A percentile compares a stretch with the other conserved stretches of the same genome.
Conservation (phyloP, 768 basidiomycete species). For the Tricholoma matsutake region DNA sequence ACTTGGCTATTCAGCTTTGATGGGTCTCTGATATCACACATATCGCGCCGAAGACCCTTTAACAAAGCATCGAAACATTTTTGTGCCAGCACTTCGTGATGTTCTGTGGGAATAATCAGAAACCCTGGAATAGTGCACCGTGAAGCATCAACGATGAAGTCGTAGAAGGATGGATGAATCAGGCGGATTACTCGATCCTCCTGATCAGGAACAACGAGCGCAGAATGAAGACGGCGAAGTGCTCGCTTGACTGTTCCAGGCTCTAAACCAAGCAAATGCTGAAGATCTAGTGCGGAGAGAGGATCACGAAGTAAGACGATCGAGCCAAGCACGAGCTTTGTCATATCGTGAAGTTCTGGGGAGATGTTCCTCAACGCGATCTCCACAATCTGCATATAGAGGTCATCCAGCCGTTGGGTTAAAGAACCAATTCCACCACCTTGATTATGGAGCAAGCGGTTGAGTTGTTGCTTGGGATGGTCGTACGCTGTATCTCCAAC, state of each 20-base stretch:
- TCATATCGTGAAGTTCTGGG: neutral
- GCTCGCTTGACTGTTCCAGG: neutral
- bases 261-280: neutral
- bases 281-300: neutral
- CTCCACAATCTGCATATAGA: neutral
- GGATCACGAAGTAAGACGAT: neutral
- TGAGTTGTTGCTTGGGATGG: neutral
- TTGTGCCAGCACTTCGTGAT: neutral
- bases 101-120: neutral
- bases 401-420: neutral
- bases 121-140: neutral
- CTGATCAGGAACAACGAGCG: neutral
- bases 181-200: neutral
- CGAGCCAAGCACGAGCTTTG: neutral
- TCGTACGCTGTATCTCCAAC: neutral
- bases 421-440: neutral
- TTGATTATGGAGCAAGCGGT: neutral
- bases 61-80: neutral
- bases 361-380: neutral
- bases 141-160: neutral
- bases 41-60: neutral
- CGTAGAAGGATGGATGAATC: neutral
- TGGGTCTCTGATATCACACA: neutral
- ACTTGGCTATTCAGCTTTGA: neutral
- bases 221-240: neutral